Evolutionary conservation across 495 filamentous ascomycete species (phyloP), one percentile per base, ranked within the genome.

Genomic region (Mytilinidion resinicola): DNA sequence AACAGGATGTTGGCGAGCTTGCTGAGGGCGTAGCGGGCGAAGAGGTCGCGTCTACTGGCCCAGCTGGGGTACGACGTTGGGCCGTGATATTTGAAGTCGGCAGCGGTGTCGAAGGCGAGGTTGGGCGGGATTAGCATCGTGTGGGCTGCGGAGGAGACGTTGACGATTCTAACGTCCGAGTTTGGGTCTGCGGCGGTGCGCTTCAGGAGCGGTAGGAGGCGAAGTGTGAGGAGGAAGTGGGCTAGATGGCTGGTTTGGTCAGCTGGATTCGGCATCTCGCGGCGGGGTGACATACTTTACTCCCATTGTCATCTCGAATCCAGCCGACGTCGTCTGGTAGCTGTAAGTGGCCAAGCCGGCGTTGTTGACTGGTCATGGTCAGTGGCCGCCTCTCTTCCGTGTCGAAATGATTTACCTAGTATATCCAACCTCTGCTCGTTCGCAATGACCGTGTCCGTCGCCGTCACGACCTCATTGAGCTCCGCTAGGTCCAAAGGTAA

Each of bases 1-100:
- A 66, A 69, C 21, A 63, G 57, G n/a, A 63, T 55, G 36, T 66
- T 48, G 12, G 64, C 64, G 36, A 57, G 14, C 50, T 69, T 69
- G 20, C 49, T 49, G 33, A 59, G 46, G 11, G 33, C 59, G 51
- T 66, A 68, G 17, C 47, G 46, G 17, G 44, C 15, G n/a, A 41
- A 8, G 20, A 51, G 14, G 21, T 9, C n/a, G 35, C 21, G 17
- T 20, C 46, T 25, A 10, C 17, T 19, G 25, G 46, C 17, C 52
- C 51, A 30, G 25, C 6, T 6, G 2, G 25, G 25, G 25, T 30
- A 30, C 25, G 25, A 30, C 6, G 25, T 30, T 6, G 25, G 25
- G 34, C 35, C 38, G 11, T 8, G 20, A 8, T 44, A 17, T 12
- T 55, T 54, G 51, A 60, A 38, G 34, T 20, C 21, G 9, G 21